Base-by-base conservation (phyloP, 192 early-diverging fungal genomes). In the Coemansia sp. region DNA sequence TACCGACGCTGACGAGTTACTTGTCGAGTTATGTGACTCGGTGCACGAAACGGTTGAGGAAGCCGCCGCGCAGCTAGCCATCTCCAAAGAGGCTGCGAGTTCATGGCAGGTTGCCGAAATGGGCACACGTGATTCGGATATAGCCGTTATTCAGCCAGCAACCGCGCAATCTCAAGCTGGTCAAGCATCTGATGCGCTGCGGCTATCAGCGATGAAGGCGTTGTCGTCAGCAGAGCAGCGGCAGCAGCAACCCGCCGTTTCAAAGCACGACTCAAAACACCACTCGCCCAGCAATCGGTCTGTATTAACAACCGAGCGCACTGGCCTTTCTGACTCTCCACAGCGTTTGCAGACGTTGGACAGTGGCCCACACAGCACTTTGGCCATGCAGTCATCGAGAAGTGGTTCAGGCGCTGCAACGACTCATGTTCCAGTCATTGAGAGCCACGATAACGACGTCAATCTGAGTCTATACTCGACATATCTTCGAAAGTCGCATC, bases 401-500 rank as follows among this genome's bases (percentile, higher is more conserved):
- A 53, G 61, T 24, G 32, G 62, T 4, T 56, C 54, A 8, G 32
- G 32, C 10, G 13, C 37, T 18, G 54, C 11, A 16, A 16, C 13
- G 10, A 10, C 18, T 2, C 32, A 37, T 9, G 22, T 24, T 9
- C 32, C 55, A 12, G 54, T 19, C 41, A 55, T 22, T 8, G 39
- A 39, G 35, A 19, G 35, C 3, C 6, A 43, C 43, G 54, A 62
- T 24, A 18, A 54, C 8, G 59, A 81, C 8, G 61, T 54, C 20
- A 56, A 52, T 41, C 22, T 61, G 38, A 74, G 59, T 9, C 49
- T 81, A 39, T 81, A 81, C 53, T 66, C 73, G n/a, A 75, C 69
- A 13, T 81, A 81, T 45, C 62, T 81, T 20, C 69, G 71, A 39
- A 81, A 81, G 39, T 81, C 78, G 19, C 78, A 81, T 24, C 49